Percentiles rank a stretch among this genome's conserved stretches.
phyloP scores from a whole-genome alignment of 441 rosid species.

The Erodium moschatum region DNA sequence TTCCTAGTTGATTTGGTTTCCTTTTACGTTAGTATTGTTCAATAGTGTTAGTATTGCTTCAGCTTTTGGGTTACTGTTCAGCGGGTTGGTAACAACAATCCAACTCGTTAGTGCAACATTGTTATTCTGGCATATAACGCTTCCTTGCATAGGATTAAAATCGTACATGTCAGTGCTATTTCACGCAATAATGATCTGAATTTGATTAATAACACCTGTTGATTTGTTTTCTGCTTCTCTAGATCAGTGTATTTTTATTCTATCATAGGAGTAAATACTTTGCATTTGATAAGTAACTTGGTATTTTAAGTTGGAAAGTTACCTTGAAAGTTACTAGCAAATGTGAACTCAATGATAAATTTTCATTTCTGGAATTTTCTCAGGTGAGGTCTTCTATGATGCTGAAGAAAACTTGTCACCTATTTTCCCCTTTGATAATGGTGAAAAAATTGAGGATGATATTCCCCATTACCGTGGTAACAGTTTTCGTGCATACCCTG shows the following conservation, averaged over 20 bases:
- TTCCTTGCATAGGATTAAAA: conserved; percentile 1
- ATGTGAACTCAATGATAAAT: background rate
- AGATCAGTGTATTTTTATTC: background rate
- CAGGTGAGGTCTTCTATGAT: conserved; percentile 79
- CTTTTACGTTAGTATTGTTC: too few species aligned
- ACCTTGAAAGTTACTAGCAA: background rate
- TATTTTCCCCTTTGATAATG: conserved; percentile 25
- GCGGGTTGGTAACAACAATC: background rate
- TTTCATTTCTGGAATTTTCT: conserved; percentile 14
- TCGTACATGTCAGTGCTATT: background rate
- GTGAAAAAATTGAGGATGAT: conserved; percentile 29
- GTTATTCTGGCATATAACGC: background rate
- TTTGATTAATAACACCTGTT: background rate
- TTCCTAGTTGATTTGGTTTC: too few species aligned
- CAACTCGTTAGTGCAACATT: background rate
- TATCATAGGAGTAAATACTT: background rate
- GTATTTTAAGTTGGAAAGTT: background rate
- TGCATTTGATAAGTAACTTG: background rate
- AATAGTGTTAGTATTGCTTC: too few species aligned
- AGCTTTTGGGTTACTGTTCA: too few species aligned
- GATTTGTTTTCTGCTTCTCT: background rate
- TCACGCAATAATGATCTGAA: background rate
- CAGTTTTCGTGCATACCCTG: conserved; percentile 33
- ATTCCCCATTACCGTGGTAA: conserved; percentile 34
- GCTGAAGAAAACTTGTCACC: conserved; percentile 48